Base-by-base conservation (phyloP, 2,329 filamentous ascomycete species). In the Aspergillus versicolor region DNA sequence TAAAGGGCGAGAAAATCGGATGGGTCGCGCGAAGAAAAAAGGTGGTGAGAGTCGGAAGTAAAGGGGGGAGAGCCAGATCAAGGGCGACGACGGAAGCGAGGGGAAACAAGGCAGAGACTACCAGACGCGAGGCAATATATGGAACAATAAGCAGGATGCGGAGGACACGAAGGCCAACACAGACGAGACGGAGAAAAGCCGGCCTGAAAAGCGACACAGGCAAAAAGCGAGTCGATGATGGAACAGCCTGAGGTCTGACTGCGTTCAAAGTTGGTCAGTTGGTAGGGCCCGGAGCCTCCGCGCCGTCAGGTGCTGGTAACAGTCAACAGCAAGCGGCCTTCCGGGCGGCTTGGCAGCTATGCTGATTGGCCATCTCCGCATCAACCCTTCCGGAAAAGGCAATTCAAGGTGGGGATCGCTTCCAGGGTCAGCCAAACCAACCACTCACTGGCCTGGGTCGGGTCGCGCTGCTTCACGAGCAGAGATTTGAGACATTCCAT, bases 331-430 rank as follows among this genome's bases (percentile, higher is more conserved):
- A 17, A 45, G 43, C 43, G 43, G 43, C 22, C 21, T 45, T 24
- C 13, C 21, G 9, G 43, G 32, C 38, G 37, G 21, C 47, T 55
- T 61, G 52, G 52, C 56, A 41, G 34, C 17, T 21, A 43, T 54
- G 57, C 47, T 58, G 52, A 62, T 52, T 57, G 61, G 53, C 48
- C 34, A 58, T 46, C 61, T 59, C 61, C 62, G 60, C 63, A 65
- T 60, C 60, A 13, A 30, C 52, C 3, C 44, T 30, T 17, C 63
- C 61, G 40, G 60, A 61, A 56, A 12, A 37, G 56, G 63, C 44
- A 65, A 49, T 58, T 59, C 47, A 15, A 37, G 53, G 38, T 56
- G 61, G 37, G 49, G 57, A 63, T 65, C 60, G 51, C 38, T 56
- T 24, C 56, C 58, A 58, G 50, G 55, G 58, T 61, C 46, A 41